phyloP scores from a whole-genome alignment of 2,329 filamentous ascomycete species.

The Colletotrichum liaoningense region DNA sequence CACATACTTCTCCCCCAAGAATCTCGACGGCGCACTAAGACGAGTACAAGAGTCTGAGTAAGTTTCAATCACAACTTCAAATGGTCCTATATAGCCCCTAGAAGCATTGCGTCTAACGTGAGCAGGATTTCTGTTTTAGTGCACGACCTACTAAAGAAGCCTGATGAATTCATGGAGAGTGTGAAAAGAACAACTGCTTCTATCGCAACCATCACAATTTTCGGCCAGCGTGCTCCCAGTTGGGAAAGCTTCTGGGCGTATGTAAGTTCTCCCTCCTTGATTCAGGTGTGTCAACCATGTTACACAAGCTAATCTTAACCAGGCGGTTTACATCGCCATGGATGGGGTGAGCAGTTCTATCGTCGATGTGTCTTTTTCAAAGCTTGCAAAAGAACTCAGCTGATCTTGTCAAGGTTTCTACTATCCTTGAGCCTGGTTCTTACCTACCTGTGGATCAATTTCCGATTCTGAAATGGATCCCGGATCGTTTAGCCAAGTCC shows the following conservation, averaged over 20 bases:
- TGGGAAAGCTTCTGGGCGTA: constrained; percentile 23
- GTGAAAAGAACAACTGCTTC: constrained; percentile 25
- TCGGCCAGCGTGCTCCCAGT: not conserved
- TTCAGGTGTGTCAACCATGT: rapidly evolving
- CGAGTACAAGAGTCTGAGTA: constrained; percentile 59
- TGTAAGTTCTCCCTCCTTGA: not conserved
- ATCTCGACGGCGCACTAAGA: constrained; percentile 55
- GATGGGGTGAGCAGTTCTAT: not conserved
- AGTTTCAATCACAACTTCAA: not conserved
- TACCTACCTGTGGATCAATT: constrained; percentile 62
- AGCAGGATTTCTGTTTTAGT: constrained; percentile 1
- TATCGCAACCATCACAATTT: constrained; percentile 8
- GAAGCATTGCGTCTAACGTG: not conserved
- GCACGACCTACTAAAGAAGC: constrained; percentile 17
- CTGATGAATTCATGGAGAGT: not conserved
- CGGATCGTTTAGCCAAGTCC: constrained; percentile 55
- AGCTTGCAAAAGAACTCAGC: not conserved
- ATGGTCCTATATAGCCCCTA: too few relatives aligned
- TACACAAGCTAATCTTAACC: not conserved
- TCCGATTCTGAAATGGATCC: constrained; percentile 55
- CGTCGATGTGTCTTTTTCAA: not conserved
- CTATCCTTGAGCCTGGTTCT: constrained; percentile 57
- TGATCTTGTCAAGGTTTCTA: constrained; percentile 36
- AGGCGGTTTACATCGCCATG: constrained; percentile 19
- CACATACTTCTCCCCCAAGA: constrained; percentile 56